Evolutionary conservation across 2,329 filamentous ascomycete species (phyloP), one percentile per base, ranked within the genome.

Genomic region (Fusarium xylarioides): DNA sequence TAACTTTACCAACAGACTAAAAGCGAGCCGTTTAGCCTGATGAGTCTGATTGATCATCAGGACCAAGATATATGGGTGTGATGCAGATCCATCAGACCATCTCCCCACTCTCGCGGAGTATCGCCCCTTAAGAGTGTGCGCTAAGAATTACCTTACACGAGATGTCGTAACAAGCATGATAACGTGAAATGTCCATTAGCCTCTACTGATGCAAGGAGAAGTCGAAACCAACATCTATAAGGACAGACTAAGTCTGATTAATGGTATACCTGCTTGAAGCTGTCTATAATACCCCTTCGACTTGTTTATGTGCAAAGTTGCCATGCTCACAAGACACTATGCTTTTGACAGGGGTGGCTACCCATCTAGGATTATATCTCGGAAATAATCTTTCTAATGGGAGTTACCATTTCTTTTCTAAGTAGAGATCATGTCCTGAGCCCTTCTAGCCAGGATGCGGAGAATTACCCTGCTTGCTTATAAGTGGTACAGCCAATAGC

Each of bases 81-180:
- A 15, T 19, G 56, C n/a, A 54, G 56, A 54, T 59, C 54, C n/a
- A 34, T 57, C 30, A 49, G n/a, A n/a, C 46, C 56, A 40, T 34
- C 28, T 30, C 56, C 46, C 38, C 56, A 32, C 54, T 57, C n/a
- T 59, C 56, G 56, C 34, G 56, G 56, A 59, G 18, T 59, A 26
- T 59, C 56, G 46, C 56, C 28, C 28, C 28, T 2, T 59, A 59
- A 40, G 23, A 4, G 30, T 14, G 14, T 26, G 11, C 30, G 23
- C 32, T 57, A 46, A 28, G 30, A 47, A 12, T 4, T 47, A 11
- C 30, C 47, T 32, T 12, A 40, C 30, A 15, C 9, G 10, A 26
- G 12, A 52, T 52, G 18, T 21, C 2, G 2, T 26, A 37, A 35
- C 16, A 35, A 35, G n/a, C 32, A 26, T 4, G n/a, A 26, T 26